phyloP scores from a whole-genome alignment of 352 stramenopile genomes.

The Globisporangium cylindrosporum region DNA sequence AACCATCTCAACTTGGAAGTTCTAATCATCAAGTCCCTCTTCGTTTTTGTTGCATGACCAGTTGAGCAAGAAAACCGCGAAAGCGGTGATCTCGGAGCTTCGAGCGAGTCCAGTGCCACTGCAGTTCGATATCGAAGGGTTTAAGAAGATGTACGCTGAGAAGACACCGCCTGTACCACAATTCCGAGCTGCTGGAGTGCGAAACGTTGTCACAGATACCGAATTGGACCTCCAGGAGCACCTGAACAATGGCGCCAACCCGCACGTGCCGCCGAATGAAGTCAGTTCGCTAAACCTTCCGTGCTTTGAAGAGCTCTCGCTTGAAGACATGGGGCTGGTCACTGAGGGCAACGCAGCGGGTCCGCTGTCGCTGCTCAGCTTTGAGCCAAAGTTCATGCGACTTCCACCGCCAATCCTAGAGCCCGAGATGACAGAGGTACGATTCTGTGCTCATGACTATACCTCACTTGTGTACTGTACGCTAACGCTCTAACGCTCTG shows the following conservation, averaged over 20 bases:
- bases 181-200: slow-evolving; percentile 71
- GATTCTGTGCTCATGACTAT: background rate
- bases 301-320: slow-evolving; percentile 65
- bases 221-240: slow-evolving; percentile 82
- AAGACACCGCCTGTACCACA: slow-evolving; percentile 75
- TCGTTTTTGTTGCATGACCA: slow-evolving; percentile 8
- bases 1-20: background rate
- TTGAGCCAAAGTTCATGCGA: slow-evolving; percentile 89
- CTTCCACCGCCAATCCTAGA: slow-evolving; percentile 81
- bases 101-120: slow-evolving; percentile 44
- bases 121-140: slow-evolving; percentile 60
- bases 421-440: slow-evolving; percentile 75
- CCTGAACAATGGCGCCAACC: slow-evolving; percentile 73
- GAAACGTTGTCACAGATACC: slow-evolving; percentile 77
- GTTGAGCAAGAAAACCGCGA: slow-evolving; percentile 71
- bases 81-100: slow-evolving; percentile 65
- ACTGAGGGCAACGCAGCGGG: slow-evolving; percentile 27
- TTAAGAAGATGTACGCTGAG: slow-evolving; percentile 71
- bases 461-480: background rate
- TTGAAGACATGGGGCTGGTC: slow-evolving; percentile 73
- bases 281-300: slow-evolving; percentile 66
- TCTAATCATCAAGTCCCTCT: slow-evolving; percentile 18
- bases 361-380: slow-evolving; percentile 79
- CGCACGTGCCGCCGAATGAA: slow-evolving; percentile 66
- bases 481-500: background rate